A percentile compares a stretch with the other conserved stretches of the same genome.
phyloP scores from a whole-genome alignment of 23 red algal genomes.

The Pyropia haitanensis region DNA sequence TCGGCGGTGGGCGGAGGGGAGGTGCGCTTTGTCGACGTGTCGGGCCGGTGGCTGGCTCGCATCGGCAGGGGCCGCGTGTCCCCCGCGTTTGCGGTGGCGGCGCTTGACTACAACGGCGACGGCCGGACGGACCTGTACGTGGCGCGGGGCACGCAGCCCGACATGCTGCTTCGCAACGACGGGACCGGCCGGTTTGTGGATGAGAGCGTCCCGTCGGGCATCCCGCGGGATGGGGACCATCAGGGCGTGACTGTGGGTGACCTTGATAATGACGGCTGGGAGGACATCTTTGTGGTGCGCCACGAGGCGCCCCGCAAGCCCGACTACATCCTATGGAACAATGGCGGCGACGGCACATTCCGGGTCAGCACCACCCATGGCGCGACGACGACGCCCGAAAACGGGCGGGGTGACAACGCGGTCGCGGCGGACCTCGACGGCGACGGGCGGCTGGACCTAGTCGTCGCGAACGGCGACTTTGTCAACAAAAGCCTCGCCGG shows the following conservation, averaged over 20 bases:
- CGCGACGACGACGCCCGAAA: background rate
- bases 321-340: no score
- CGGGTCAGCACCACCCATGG: background rate
- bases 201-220: background rate
- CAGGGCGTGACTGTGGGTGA: constrained; percentile 41
- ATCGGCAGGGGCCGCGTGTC: no score
- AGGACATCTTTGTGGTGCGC: constrained; percentile 23
- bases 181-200: constrained; percentile 18
- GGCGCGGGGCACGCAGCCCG: background rate
- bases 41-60: no score
- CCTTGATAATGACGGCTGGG: constrained; percentile 39
- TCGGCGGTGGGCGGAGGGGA: no score
- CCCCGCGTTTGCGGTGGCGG: background rate
- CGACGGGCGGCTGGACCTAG: constrained; percentile 21
- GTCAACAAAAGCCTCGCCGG: constrained; percentile 3
- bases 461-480: constrained; percentile 15
- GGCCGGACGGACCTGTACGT: background rate
- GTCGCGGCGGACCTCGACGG: constrained; percentile 27
- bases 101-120: background rate
- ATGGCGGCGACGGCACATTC: constrained; percentile 1
- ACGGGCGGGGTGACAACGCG: constrained; percentile 18
- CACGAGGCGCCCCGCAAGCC: background rate
- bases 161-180: constrained; percentile 18
- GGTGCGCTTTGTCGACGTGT: no score
- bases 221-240: constrained; percentile 1